Percentiles rank a stretch among this genome's conserved stretches.
phyloP scores from a whole-genome alignment of 2,329 filamentous ascomycete genomes.

The Leptosphaerulina australis region DNA sequence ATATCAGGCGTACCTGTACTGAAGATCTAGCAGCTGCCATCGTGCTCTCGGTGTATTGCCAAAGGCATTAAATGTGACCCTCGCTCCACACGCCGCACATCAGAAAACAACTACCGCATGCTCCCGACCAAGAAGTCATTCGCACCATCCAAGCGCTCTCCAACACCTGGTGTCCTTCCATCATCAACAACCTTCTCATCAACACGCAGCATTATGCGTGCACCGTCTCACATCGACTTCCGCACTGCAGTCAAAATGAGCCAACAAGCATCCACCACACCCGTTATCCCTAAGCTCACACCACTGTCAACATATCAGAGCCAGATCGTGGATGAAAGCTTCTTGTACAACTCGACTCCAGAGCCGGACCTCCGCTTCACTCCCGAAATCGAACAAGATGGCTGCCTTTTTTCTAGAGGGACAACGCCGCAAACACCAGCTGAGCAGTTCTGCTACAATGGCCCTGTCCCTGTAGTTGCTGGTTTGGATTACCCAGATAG shows the following conservation, averaged over 20 bases:
- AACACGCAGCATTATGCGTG: constrained; percentile 28
- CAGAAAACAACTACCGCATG: constrained; percentile 42
- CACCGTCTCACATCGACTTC: constrained; percentile 39
- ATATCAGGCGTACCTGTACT: background rate
- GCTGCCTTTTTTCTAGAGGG: constrained; percentile 28
- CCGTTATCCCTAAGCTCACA: constrained; percentile 34
- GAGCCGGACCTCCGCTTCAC: constrained; percentile 32
- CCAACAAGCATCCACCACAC: constrained; percentile 30
- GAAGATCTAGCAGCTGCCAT: constrained; percentile 33
- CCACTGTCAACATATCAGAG: constrained; percentile 35
- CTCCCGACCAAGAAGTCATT: constrained; percentile 34
- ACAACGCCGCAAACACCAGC: constrained; percentile 40
- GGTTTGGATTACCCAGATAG: constrained; percentile 30
- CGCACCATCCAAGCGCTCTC: constrained; percentile 34
- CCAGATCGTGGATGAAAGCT: constrained; percentile 34
- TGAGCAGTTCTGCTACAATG: constrained; percentile 32
- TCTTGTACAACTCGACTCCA: constrained; percentile 31
- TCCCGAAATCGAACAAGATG: constrained; percentile 24
- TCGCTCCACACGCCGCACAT: constrained; percentile 46
- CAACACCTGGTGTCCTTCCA: constrained; percentile 30
- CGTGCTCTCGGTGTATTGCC: constrained; percentile 44
- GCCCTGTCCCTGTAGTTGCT: constrained; percentile 30
- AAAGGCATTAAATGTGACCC: constrained; percentile 47
- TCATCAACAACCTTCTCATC: constrained; percentile 26
- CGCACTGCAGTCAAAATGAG: constrained; percentile 36